These are phyloP conservation scores for Pinus tabuliformis DNA, from an alignment of 75 land plant genomes.

Conservation along the genomic window DNA sequence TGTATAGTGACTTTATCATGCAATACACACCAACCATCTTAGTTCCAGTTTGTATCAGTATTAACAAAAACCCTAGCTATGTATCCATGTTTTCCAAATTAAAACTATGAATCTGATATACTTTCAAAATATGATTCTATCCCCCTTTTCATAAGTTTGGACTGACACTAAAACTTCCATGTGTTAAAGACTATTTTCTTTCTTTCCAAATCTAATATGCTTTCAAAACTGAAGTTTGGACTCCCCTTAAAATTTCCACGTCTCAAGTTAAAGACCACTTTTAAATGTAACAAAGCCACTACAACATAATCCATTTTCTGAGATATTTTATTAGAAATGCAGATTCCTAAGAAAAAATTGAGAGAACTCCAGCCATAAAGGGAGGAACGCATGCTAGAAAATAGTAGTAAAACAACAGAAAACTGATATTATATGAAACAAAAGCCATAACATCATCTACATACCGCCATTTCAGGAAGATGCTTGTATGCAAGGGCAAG, in stretches of 20 bases:
- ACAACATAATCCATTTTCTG: not conserved
- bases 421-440: not conserved
- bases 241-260: not conserved
- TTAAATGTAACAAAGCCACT: not conserved
- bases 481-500: conserved; percentile 88
- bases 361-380: not conserved
- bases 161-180: not conserved
- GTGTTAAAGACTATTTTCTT: not conserved
- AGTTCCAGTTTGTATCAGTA: no score
- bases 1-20: no score
- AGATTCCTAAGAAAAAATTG: not conserved
- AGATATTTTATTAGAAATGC: not conserved
- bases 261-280: not conserved
- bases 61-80: no score
- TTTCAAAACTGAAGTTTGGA: not conserved
- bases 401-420: not conserved
- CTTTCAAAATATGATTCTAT: not conserved
- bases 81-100: no score
- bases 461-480: conserved; percentile 95
- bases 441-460: conserved; percentile 12
- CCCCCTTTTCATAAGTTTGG: not conserved
- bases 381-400: not conserved
- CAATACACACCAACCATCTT: no score
- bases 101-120: no score
- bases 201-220: not conserved